These are phyloP conservation scores for Podila minutissima DNA, from an alignment of 192 early-diverging fungal species.

Conservation along the genomic window DNA sequence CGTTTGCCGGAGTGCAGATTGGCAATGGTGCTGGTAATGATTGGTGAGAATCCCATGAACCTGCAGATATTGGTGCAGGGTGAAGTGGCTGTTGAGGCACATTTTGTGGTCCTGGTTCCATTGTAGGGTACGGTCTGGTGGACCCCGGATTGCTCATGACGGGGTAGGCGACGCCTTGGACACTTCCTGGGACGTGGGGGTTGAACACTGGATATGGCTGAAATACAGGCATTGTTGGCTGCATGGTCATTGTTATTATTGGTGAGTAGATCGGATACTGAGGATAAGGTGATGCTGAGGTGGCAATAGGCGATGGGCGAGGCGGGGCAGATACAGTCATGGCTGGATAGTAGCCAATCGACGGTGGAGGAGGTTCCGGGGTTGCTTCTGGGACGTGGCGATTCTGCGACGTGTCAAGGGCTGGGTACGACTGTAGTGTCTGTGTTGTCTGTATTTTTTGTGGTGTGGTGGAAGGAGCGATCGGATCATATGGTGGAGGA, in stretches of 20 bases:
- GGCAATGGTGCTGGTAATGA: not conserved
- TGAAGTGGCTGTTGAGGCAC: not conserved
- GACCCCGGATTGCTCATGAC: not conserved
- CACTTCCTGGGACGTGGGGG: not conserved
- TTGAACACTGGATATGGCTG: not conserved
- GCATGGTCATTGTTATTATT: not conserved
- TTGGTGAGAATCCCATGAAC: too few relatives aligned
- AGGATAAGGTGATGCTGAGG: not conserved
- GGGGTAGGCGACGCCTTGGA: not conserved
- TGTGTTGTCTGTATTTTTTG: not conserved
- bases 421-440: constrained; percentile 4
- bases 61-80: not conserved
- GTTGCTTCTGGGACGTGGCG: not conserved
- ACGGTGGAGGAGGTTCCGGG: constrained; percentile 1
- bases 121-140: not conserved
- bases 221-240: not conserved
- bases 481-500: constrained; percentile 32
- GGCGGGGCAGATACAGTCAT: constrained; percentile 1
- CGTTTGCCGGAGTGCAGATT: not conserved
- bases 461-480: not conserved
- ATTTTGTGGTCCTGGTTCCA: not conserved
- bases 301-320: not conserved
- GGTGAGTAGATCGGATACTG: not conserved
- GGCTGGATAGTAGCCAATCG: constrained; percentile 16
- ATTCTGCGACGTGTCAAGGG: constrained; percentile 12